Percentiles rank a stretch among this genome's conserved stretches.
Evolutionary conservation across 495 filamentous ascomycete species (phyloP).

Genomic region (Cercophora scortea): DNA sequence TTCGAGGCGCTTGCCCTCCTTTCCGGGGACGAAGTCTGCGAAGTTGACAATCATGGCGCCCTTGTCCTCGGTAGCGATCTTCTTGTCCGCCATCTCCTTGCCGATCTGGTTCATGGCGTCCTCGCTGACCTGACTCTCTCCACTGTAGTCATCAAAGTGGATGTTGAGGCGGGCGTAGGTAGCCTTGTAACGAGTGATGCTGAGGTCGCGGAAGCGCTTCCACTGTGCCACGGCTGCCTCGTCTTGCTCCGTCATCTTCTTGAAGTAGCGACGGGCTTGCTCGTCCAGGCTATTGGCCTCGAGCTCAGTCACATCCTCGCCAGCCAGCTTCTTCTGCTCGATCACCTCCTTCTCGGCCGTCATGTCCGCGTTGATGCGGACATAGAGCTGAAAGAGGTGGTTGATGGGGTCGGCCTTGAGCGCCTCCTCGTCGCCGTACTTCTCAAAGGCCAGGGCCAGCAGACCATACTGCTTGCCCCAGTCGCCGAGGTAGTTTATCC

Average conservation of each 20-base stretch:
- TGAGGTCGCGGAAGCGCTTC: constrained; percentile 82
- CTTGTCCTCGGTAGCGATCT: constrained; percentile 72
- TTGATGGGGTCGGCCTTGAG: constrained; percentile 52
- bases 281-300: constrained; percentile 51
- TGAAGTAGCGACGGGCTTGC: constrained; percentile 72
- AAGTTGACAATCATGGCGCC: constrained; percentile 89
- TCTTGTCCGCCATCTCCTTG: constrained; percentile 57
- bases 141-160: constrained; percentile 86
- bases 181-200: constrained; percentile 72
- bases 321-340: constrained; percentile 37
- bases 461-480: constrained; percentile 64
- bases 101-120: constrained; percentile 70
- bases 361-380: constrained; percentile 52
- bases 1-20: constrained; percentile 49
- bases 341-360: constrained; percentile 47
- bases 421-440: constrained; percentile 51
- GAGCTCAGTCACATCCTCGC: constrained; percentile 41
- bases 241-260: constrained; percentile 81
- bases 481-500: constrained; percentile 62
- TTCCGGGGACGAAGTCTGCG: constrained; percentile 58
- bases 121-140: constrained; percentile 83
- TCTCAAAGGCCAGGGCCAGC: constrained; percentile 50
- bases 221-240: constrained; percentile 69
- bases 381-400: constrained; percentile 58
- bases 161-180: constrained; percentile 58